A percentile compares a stretch with the other conserved stretches of the same genome.
Evolutionary conservation across 1,284 basidiomycete genomes (phyloP).

Genomic region (Neolentinus lepideus): DNA sequence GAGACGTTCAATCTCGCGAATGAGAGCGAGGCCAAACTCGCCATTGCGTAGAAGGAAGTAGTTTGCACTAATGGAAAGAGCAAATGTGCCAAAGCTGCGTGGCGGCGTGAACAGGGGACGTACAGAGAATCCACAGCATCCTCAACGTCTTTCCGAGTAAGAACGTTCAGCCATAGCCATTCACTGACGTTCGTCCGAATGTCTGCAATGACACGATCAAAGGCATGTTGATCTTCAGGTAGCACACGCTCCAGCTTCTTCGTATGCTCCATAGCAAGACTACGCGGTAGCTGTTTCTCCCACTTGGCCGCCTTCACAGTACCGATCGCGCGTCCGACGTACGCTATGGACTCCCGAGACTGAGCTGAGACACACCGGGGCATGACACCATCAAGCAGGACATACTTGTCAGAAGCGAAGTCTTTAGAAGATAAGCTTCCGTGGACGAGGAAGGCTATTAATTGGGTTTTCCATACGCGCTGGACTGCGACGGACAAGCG

Average conservation of each 20-base stretch:
- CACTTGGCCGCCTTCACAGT: slow-evolving; percentile 78
- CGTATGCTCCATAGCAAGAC: slow-evolving; percentile 57
- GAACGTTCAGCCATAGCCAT: slow-evolving; percentile 88
- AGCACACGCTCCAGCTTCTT: slow-evolving; percentile 56
- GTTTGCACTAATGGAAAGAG: slow-evolving; percentile 55
- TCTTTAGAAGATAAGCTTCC: slow-evolving; percentile 57
- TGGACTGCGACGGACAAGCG: slow-evolving; percentile 68
- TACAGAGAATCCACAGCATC: slow-evolving; percentile 69
- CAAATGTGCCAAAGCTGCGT: not conserved
- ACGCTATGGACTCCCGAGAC: slow-evolving; percentile 75
- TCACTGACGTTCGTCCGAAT: slow-evolving; percentile 74
- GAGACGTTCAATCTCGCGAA: slow-evolving; percentile 76
- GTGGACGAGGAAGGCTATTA: slow-evolving; percentile 73
- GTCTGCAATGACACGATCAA: slow-evolving; percentile 64
- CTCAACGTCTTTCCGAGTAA: slow-evolving; percentile 78
- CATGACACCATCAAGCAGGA: slow-evolving; percentile 54
- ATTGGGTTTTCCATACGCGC: slow-evolving; percentile 71
- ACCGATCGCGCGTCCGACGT: slow-evolving; percentile 82
- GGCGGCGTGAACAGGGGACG: slow-evolving; percentile 22
- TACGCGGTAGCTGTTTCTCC: slow-evolving; percentile 67
- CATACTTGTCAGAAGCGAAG: slow-evolving; percentile 46
- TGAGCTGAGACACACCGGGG: slow-evolving; percentile 68
- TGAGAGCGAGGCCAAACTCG: slow-evolving; percentile 75
- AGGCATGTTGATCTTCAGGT: slow-evolving; percentile 69
- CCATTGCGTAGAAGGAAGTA: slow-evolving; percentile 87